Evolutionary conservation across 352 stramenopile species (phyloP), one percentile per base, ranked within the genome.

Genomic region (Albugo laibachii): DNA sequence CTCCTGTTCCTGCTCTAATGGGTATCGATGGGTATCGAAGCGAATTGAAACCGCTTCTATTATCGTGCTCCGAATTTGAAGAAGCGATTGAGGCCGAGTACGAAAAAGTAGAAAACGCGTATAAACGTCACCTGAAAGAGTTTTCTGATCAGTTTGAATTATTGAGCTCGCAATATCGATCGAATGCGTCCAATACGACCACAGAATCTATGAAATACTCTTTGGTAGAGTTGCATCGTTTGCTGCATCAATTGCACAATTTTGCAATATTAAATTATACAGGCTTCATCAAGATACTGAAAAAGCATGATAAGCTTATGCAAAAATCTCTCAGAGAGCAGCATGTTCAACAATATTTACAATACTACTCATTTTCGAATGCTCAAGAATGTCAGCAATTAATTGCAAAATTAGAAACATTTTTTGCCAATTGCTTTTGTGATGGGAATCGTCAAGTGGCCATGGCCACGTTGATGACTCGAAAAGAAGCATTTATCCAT

Each of bases 241-340:
- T 89, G 40, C 57, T 93, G 18, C 95, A 97, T 53, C 63, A 97
- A 34, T 69, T 98, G 45, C 66, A 93, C 34, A 98, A 98, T 62
- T 98, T 94, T 69, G 76, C 86, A 21, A 84, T 98, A 52, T 76
- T 98, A 47, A 98, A 98, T 55, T 98, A 97, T 63, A 98, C 93
- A 0, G 94, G 81, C 13, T 96, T 97, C 58, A 74, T 98, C 16
- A 98, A 98, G 62, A 96, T 98, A 54, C 57, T 97, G 24, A 97
- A 98, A 59, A 97, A 97, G 49, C 84, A 97, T 59, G 91, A 97
- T 61, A 97, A 96, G 46, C 69, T 73, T 51, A 66, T 74, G 36
- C 61, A 61, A 1, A 59, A 74, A 16, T 53, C 62, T 24, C 55
- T 76, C 11, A 51, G 52, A 13, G 39, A 48, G 11, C 47, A 74